A percentile compares a stretch with the other conserved stretches of the same genome.
Conservation (phyloP, 805 yeast species). For the Zygotorulaspora sp. region DNA sequence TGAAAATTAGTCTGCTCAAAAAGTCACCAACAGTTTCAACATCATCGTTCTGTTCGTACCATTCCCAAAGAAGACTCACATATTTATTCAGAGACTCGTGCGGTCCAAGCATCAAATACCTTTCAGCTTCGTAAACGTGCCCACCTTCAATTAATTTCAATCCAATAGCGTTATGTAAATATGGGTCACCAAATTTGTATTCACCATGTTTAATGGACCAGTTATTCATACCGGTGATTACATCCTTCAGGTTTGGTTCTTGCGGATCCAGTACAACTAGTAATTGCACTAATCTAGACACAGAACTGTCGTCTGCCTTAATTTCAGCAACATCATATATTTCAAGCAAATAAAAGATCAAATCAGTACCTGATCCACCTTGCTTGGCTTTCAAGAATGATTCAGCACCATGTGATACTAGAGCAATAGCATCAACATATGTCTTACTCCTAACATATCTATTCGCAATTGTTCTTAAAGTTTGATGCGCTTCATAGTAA, state of each 20-base stretch:
- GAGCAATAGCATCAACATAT: conserved; percentile 65
- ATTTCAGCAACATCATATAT: conserved; percentile 53
- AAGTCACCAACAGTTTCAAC: conserved; percentile 32
- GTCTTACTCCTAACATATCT: conserved; percentile 69
- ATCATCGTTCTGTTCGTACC: conserved; percentile 39
- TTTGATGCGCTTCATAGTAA: conserved; percentile 94
- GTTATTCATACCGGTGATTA: conserved; percentile 58
- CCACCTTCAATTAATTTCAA: conserved; percentile 51
- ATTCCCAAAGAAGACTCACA: conserved; percentile 41
- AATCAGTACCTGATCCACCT: conserved; percentile 77
- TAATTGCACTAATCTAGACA: conserved; percentile 46
- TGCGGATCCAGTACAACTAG: conserved; percentile 41
- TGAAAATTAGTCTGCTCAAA: conserved; percentile 60
- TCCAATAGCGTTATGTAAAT: conserved; percentile 71
- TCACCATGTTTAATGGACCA: conserved; percentile 58
- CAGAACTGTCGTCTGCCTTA: conserved; percentile 41
- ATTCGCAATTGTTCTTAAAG: conserved; percentile 82
- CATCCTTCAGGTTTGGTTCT: conserved; percentile 61
- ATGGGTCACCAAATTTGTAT: conserved; percentile 65
- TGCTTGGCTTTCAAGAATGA: conserved; percentile 65
- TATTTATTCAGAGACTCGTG: conserved; percentile 48
- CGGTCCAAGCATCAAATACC: conserved; percentile 65
- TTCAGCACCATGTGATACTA: conserved; percentile 66
- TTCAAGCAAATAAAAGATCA: conserved; percentile 66
- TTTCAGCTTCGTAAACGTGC: conserved; percentile 62